Conservation (phyloP, 208 protist species). For the Leishmania martiniquensis region DNA sequence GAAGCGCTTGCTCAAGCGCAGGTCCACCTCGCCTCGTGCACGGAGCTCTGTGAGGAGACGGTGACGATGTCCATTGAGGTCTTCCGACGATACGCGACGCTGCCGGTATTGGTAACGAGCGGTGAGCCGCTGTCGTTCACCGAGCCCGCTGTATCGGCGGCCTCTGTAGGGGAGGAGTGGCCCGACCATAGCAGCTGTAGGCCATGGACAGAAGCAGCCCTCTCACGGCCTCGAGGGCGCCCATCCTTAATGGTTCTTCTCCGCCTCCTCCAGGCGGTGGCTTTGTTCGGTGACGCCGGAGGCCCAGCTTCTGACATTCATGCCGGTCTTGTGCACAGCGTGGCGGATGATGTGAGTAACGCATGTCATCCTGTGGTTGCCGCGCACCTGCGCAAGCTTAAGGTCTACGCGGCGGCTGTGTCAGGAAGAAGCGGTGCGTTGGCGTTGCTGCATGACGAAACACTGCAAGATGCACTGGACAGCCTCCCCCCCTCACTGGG, state of each 20-base stretch:
- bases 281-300: conserved; percentile 21
- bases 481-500: conserved; percentile 33
- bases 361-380: conserved; percentile 25
- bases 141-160: neutral
- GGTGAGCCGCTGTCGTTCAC: neutral
- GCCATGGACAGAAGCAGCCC: neutral
- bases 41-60: conserved; percentile 24
- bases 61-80: conserved; percentile 20
- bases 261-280: conserved; percentile 26
- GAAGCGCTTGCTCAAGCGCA: neutral
- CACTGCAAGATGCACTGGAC: conserved; percentile 34
- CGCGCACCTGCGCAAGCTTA: conserved; percentile 19
- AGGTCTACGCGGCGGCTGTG: conserved; percentile 38
- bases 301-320: neutral
- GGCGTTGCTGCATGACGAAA: conserved; percentile 34
- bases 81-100: conserved; percentile 46
- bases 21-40: neutral
- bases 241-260: conserved; percentile 46
- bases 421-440: conserved; percentile 41
- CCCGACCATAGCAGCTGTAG: neutral
- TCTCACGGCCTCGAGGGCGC: neutral
- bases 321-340: neutral
- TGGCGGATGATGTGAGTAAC: neutral
- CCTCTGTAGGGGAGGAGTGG: neutral
- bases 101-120: conserved; percentile 14